A percentile compares a stretch with the other conserved stretches of the same genome.
Conservation (phyloP, 768 basidiomycete genomes). For the Amanita inopinata region DNA sequence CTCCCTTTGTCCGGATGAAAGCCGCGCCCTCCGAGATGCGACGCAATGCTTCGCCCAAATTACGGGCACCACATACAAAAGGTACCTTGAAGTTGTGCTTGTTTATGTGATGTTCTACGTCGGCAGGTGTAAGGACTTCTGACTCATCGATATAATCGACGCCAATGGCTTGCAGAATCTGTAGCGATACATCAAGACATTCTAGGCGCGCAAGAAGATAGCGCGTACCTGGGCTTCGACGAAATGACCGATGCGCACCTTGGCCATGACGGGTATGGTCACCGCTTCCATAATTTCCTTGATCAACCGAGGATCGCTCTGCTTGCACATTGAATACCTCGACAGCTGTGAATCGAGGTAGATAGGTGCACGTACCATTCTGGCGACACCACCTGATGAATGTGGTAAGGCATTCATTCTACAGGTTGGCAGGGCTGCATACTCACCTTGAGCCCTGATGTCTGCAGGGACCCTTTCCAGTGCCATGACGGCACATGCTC, state of each 20-base stretch:
- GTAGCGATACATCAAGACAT: background rate
- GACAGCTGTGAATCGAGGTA: background rate
- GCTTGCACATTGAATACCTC: conserved; percentile 8
- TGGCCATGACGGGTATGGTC: conserved; percentile 95
- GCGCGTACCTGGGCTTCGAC: conserved; percentile 84
- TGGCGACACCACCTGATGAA: conserved; percentile 68
- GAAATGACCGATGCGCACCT: conserved; percentile 94
- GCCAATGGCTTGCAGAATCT: conserved; percentile 91
- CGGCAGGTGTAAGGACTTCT: conserved; percentile 91
- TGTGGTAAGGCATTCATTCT: background rate
- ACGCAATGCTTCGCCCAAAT: conserved; percentile 92
- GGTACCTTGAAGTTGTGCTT: conserved; percentile 94
- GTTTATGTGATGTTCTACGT: conserved; percentile 94
- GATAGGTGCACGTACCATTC: conserved; percentile 60
- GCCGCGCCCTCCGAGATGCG: conserved; percentile 97
- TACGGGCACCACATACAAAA: conserved; percentile 92
- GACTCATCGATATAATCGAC: conserved; percentile 97
- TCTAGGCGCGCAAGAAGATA: conserved; percentile 1
- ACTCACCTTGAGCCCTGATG: conserved; percentile 65
- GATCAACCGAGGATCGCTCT: conserved; percentile 96
- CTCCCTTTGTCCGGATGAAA: conserved; percentile 97
- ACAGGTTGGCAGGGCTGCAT: background rate
- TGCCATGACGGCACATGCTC: conserved; percentile 97
- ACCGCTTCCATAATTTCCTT: conserved; percentile 92
- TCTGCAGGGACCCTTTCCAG: conserved; percentile 93